phyloP scores from a whole-genome alignment of 106 monocot species.

The Dactylorhiza incarnata region DNA sequence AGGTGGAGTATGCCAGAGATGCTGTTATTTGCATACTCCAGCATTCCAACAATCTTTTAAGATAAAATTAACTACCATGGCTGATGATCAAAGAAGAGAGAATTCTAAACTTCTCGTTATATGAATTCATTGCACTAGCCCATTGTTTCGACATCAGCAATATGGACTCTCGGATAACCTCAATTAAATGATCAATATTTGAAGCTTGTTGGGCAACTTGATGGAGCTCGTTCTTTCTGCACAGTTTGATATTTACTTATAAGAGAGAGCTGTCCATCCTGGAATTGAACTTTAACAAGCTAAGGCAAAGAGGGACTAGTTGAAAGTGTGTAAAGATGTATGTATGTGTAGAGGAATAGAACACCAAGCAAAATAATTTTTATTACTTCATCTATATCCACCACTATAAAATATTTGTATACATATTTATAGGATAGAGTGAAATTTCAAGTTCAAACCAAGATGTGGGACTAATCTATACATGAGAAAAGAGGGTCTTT shows the following conservation, averaged over 20 bases:
- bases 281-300: background rate
- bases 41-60: background rate
- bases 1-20: background rate
- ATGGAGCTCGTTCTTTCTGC: slow-evolving; percentile 84
- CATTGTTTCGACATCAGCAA: slow-evolving; percentile 86
- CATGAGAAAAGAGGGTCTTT: too few species aligned
- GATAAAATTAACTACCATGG: slow-evolving; percentile 47
- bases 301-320: background rate
- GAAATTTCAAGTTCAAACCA: too few species aligned
- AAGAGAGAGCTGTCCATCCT: background rate
- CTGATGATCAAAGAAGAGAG: slow-evolving; percentile 56
- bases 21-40: background rate
- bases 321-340: background rate
- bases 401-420: too few species aligned
- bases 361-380: too few species aligned
- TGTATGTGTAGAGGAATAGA: too few species aligned
- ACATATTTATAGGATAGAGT: too few species aligned
- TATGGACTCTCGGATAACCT: slow-evolving; percentile 69
- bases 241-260: background rate
- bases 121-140: slow-evolving; percentile 74
- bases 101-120: slow-evolving; percentile 68
- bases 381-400: too few species aligned
- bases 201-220: slow-evolving; percentile 95
- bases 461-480: too few species aligned
- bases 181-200: slow-evolving; percentile 83